Evolutionary conservation across 108 stramenopile genomes (phyloP), one percentile per base, ranked within the genome.

Genomic region (Fragilaria radians): DNA sequence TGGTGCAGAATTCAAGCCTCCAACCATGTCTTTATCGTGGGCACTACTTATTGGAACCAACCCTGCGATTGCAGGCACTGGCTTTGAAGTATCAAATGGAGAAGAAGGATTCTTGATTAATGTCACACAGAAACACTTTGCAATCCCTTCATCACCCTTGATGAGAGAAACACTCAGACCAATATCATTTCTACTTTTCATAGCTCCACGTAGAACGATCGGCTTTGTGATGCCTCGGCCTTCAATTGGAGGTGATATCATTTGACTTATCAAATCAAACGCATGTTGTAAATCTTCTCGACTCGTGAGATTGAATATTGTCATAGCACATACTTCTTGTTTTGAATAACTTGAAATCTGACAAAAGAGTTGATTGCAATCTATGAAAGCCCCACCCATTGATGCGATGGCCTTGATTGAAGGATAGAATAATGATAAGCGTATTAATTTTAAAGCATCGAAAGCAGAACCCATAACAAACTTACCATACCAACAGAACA

Each of bases 321-420:
- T 93, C 85, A 88, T 82, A 17, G 82, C 72, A 57, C 82, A 80
- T 36, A 94, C 64, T 56, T 90, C 85, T 63, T 82, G 81, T 61
- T 86, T 88, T 5, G 79, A 62, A 61, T 79, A 87, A 19, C 63
- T 66, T 0, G 86, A 80, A 2, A 94, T 72, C 36, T 88, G 61
- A 29, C 71, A 78, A 52, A 90, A 94, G 18, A 84, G 69, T 48
- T 71, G 62, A 69, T 94, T 94, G 74, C 93, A 94, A 59, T 94
- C 89, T 52, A 94, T 86, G 53, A 94, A 89, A 0, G 87, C 81
- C 7, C 89, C 93, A 48, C 89, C 93, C 83, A 94, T 87, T 0
- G 89, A 83, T 28, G 93, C 93, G 46, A 90, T 85, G 0, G 92
- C 92, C 74, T 72, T 52, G 17, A 28, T 21, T 32, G 21, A 36